A percentile compares a stretch with the other conserved stretches of the same genome.
Evolutionary conservation across 768 basidiomycete genomes (phyloP).

Genomic region (Cystofilobasidium bisporidii): DNA sequence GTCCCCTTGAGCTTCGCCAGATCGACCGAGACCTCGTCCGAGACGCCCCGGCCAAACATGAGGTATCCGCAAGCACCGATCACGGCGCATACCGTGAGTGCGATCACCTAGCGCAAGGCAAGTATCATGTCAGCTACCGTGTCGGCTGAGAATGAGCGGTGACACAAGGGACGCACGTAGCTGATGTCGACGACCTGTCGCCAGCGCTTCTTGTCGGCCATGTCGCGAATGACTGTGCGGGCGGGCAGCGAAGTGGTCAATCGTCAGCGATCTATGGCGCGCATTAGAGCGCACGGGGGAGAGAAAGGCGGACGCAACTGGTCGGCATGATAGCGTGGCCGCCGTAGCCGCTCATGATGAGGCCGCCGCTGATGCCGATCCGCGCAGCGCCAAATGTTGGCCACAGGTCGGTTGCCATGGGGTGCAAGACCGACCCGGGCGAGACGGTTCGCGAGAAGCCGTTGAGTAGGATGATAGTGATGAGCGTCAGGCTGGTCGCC

Average conservation of each 20-base stretch:
- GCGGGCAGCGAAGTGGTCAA: conserved; percentile 52
- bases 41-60: conserved; percentile 76
- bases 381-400: conserved; percentile 47
- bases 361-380: conserved; percentile 70
- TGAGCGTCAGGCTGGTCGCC: conserved; percentile 62
- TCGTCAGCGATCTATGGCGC: conserved; percentile 40
- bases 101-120: conserved; percentile 51
- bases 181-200: conserved; percentile 37
- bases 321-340: conserved; percentile 21
- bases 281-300: conserved; percentile 51
- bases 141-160: too few species aligned
- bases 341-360: conserved; percentile 70
- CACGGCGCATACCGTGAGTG: conserved; percentile 51
- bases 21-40: conserved; percentile 60
- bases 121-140: too few species aligned
- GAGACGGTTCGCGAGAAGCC: conserved; percentile 56
- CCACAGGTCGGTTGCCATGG: conserved; percentile 57
- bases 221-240: conserved; percentile 79
- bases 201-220: conserved; percentile 72
- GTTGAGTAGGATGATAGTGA: conserved; percentile 69
- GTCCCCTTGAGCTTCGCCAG: conserved; percentile 61
- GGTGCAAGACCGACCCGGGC: conserved; percentile 72
- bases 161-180: conserved; percentile 73
- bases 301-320: neutral
- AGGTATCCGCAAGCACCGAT: conserved; percentile 76